Base-by-base conservation (phyloP, 140 eudicot species). In the Oenanthe javanica region DNA sequence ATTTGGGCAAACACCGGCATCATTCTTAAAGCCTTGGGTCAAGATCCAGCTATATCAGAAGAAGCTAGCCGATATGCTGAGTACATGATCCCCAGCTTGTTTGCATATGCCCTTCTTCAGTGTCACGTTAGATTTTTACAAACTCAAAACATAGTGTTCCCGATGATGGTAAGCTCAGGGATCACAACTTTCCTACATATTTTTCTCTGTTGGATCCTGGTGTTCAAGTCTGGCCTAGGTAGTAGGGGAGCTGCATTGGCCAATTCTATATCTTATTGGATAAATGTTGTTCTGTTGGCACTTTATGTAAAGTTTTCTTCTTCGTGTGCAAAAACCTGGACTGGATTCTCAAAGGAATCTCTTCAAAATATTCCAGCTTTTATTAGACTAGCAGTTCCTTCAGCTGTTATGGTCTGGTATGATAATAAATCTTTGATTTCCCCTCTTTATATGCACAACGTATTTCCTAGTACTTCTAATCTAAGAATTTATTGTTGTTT, bases 391-490 rank as follows among this genome's bases (percentile, higher is more conserved):
- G 90, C 92, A 8, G 40, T 86, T 76, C 88, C 92, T 55, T 89
- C 88, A 3, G 88, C 92, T 36, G 87, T 86, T 18, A 86, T 89
- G 90, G 84, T 84, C 6, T 87, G 90, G 90, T 87, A 25, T 77
- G 87, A 15, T 55, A 19, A 42, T 40, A 19, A 27, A 75, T 38
- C 13, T 38, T 52, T 8, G 12, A 6, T 38, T 36, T 1, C 15
- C 47, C 74, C 47, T 36, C 74, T 40, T 13, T 25, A 13, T 23
- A 69, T 31, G 45, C 42, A 69, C 47, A 67, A 36, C 47, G 36
- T 36, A 69, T 31, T 38, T 4, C 38, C 45, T 14, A 31, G n/a
- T 38, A 59, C 2, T 18, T 59, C 36, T 8, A 27, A 21, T 21
- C 7, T 8, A 21, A 40, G 11, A 71, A 31, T 71, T 50, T 71